phyloP scores from a whole-genome alignment of 495 filamentous ascomycete genomes.

The Pseudevernia furfuracea region DNA sequence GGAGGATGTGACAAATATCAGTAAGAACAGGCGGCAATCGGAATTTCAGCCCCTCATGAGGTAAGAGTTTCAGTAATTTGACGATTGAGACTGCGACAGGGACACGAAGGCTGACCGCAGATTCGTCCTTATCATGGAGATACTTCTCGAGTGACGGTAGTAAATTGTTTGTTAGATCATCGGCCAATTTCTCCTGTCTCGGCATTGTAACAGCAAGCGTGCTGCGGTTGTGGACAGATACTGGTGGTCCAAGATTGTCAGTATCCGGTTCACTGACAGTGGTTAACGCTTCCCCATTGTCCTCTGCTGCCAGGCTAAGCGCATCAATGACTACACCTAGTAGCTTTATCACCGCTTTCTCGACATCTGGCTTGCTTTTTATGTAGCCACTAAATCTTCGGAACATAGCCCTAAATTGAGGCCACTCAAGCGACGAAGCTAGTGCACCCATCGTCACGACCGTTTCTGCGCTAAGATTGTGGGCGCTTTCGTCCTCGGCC shows the following conservation, averaged over 20 bases:
- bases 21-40: conserved; percentile 75
- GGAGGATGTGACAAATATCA: conserved; percentile 85
- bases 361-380: conserved; percentile 68
- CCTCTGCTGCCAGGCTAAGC: conserved; percentile 47
- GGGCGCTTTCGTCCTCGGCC: conserved; percentile 65
- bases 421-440: conserved; percentile 74
- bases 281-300: conserved; percentile 30
- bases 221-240: conserved; percentile 20
- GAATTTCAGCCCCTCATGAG: conserved; percentile 58
- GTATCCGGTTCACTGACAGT: conserved; percentile 23
- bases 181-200: conserved; percentile 56
- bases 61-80: conserved; percentile 75
- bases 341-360: conserved; percentile 78
- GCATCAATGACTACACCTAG: conserved; percentile 74
- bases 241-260: neutral
- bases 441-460: conserved; percentile 66
- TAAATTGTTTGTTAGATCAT: conserved; percentile 66
- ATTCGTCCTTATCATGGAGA: conserved; percentile 88
- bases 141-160: conserved; percentile 69
- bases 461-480: conserved; percentile 78
- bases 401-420: conserved; percentile 77
- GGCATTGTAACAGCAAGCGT: conserved; percentile 61
- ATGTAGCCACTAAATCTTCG: conserved; percentile 73
- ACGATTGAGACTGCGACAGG: conserved; percentile 79
- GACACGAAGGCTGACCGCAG: conserved; percentile 81